A percentile compares a stretch with the other conserved stretches of the same genome.
These are phyloP conservation scores for Mixia osmundae DNA, from an alignment of 1,284 basidiomycete genomes.

Conservation along the genomic window DNA sequence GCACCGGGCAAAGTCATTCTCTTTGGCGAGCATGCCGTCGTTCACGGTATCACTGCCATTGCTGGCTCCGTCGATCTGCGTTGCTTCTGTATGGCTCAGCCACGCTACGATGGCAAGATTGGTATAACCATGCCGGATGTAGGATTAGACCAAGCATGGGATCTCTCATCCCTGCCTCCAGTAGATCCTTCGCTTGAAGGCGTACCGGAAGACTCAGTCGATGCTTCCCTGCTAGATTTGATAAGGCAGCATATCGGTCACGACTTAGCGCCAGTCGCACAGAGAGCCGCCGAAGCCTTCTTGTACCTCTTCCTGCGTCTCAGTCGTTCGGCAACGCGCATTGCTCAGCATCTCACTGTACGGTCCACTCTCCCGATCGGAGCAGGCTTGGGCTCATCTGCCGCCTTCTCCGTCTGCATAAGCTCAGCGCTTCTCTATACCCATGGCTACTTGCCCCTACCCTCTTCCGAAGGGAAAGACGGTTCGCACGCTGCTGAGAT, in stretches of 20 bases:
- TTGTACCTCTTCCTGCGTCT: conserved; percentile 93
- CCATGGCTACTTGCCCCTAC: conserved; percentile 31
- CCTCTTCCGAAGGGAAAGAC: conserved; percentile 33
- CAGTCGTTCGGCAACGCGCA: too few relatives aligned
- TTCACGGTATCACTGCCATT: conserved; percentile 87
- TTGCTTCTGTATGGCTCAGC: conserved; percentile 66
- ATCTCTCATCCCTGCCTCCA: conserved; percentile 44
- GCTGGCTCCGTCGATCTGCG: conserved; percentile 86
- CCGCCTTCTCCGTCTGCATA: conserved; percentile 74
- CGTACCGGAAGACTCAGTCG: not conserved
- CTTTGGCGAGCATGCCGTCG: conserved; percentile 97
- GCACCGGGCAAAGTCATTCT: conserved; percentile 96
- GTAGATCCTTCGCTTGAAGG: not conserved
- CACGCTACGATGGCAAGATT: conserved; percentile 47
- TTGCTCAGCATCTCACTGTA: conserved; percentile 47
- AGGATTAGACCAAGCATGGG: conserved; percentile 59
- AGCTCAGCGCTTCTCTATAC: conserved; percentile 46
- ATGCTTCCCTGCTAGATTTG: not conserved
- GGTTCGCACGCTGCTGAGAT: conserved; percentile 43
- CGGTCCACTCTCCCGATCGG: conserved; percentile 92
- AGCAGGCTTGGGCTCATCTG: conserved; percentile 93
- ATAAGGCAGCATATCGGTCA: not conserved
- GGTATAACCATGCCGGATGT: conserved; percentile 63
- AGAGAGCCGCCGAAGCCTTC: conserved; percentile 40
- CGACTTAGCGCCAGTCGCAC: too few relatives aligned